Conservation (phyloP, 2,329 filamentous ascomycete genomes). For the Truncatella angustata region DNA sequence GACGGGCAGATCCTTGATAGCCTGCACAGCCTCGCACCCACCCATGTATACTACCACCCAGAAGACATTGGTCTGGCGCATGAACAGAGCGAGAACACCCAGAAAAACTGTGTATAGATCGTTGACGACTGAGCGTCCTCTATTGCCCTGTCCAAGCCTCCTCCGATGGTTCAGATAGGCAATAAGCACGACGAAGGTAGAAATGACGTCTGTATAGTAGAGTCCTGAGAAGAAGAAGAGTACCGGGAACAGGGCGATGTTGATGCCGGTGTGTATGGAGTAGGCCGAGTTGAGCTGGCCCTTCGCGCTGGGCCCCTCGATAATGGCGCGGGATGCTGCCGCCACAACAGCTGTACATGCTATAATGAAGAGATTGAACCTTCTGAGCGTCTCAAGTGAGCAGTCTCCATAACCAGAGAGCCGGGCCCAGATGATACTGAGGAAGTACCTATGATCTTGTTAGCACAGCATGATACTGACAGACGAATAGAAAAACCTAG, state of each 20-base stretch:
- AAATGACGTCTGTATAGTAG: slow-evolving; percentile 92
- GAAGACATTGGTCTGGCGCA: slow-evolving; percentile 95
- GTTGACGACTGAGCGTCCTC: slow-evolving; percentile 28
- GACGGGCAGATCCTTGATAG: slow-evolving; percentile 43
- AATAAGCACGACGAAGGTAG: slow-evolving; percentile 71
- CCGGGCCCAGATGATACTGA: slow-evolving; percentile 40
- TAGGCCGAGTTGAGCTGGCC: slow-evolving; percentile 33
- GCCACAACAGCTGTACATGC: slow-evolving; percentile 43
- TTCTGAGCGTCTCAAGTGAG: slow-evolving; percentile 42
- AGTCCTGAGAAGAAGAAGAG: slow-evolving; percentile 94
- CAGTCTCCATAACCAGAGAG: slow-evolving; percentile 31
- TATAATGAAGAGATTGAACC: slow-evolving; percentile 46
- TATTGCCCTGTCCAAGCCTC: slow-evolving; percentile 35
- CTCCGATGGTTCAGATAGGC: slow-evolving; percentile 60
- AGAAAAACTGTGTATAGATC: slow-evolving; percentile 47
- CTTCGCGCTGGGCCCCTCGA: slow-evolving; percentile 26
- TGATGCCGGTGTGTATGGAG: slow-evolving; percentile 65
- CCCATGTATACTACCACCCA: slow-evolving; percentile 84
- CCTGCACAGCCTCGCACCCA: slow-evolving; percentile 54
- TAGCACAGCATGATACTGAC: neutral
- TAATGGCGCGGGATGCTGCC: slow-evolving; percentile 49
- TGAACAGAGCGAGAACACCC: slow-evolving; percentile 67
- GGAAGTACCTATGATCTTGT: slow-evolving; percentile 25
- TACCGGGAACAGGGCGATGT: slow-evolving; percentile 81
- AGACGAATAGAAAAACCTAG: slow-evolving; percentile 14